Evolutionary conservation across 2,329 filamentous ascomycete genomes (phyloP).

Genomic region (Clonostachys chloroleuca): DNA sequence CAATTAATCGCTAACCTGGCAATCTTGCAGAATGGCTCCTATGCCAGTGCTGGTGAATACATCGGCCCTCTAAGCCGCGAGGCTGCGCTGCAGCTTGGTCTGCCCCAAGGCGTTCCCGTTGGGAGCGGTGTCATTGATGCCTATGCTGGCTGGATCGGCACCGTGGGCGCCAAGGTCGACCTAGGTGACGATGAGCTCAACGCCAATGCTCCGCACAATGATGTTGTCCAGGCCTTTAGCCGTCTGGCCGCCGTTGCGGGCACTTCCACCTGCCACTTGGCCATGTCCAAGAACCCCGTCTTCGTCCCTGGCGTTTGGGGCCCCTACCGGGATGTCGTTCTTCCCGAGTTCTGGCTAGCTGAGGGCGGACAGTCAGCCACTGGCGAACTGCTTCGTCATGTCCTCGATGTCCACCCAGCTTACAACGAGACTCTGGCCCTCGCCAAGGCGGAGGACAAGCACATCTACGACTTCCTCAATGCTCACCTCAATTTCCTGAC

Average conservation of each 20-base stretch:
- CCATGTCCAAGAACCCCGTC: conserved; percentile 88
- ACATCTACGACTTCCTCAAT: conserved; percentile 95
- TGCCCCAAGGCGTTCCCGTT: conserved; percentile 83
- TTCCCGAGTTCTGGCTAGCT: conserved; percentile 93
- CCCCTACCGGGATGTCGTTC: conserved; percentile 88
- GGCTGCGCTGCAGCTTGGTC: conserved; percentile 77
- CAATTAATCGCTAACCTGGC: too few species aligned
- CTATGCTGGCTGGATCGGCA: conserved; percentile 98
- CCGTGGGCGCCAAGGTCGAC: conserved; percentile 93
- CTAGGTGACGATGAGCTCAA: conserved; percentile 64
- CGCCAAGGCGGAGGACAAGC: conserved; percentile 76
- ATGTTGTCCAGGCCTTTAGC: conserved; percentile 88
- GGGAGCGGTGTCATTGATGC: conserved; percentile 97
- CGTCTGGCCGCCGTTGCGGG: conserved; percentile 91
- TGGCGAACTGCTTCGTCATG: conserved; percentile 88
- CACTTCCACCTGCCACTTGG: conserved; percentile 94
- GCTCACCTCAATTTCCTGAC: conserved; percentile 75
- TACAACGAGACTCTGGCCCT: conserved; percentile 76
- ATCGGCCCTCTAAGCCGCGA: conserved; percentile 82
- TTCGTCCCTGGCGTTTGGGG: conserved; percentile 98
- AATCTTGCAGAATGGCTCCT: conserved; percentile 72
- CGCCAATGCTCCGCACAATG: conserved; percentile 67
- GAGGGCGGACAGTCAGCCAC: conserved; percentile 97
- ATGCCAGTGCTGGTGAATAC: conserved; percentile 86
- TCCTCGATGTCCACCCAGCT: conserved; percentile 91